A percentile compares a stretch with the other conserved stretches of the same genome.
Evolutionary conservation across 1,139 yeast species (phyloP).

Genomic region (Chernovozyma sophiae-reginae): DNA sequence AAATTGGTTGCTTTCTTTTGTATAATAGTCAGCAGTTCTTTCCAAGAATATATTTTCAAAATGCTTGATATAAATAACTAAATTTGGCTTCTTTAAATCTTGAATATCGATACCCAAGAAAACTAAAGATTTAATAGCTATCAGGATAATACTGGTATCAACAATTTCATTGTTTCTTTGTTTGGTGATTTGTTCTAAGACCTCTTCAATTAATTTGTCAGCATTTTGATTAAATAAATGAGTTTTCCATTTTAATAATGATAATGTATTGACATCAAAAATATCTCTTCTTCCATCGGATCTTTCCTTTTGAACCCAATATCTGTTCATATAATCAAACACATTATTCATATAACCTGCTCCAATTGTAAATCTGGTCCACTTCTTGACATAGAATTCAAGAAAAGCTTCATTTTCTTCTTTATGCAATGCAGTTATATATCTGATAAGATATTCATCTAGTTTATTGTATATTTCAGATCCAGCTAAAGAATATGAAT

Average conservation of each 20-base stretch:
- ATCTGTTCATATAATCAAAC: constrained; percentile 91
- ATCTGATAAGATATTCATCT: constrained; percentile 59
- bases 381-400: constrained; percentile 79
- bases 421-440: constrained; percentile 50
- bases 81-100: constrained; percentile 80
- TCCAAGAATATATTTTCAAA: constrained; percentile 77
- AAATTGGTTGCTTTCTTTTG: constrained; percentile 63
- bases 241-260: constrained; percentile 84
- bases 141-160: constrained; percentile 61
- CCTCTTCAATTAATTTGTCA: constrained; percentile 59
- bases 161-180: constrained; percentile 81
- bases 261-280: constrained; percentile 85
- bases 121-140: constrained; percentile 81
- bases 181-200: constrained; percentile 67
- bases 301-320: constrained; percentile 96
- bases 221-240: constrained; percentile 71
- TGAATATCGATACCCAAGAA: constrained; percentile 71
- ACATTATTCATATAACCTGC: constrained; percentile 91
- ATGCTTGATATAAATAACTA: constrained; percentile 73
- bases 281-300: constrained; percentile 92
- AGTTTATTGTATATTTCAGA: constrained; percentile 81
- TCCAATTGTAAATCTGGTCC: constrained; percentile 89
- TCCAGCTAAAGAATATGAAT: constrained; percentile 62
- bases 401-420: constrained; percentile 64
- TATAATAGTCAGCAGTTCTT: constrained; percentile 71